Evolutionary conservation across 1,284 basidiomycete genomes (phyloP).

Genomic region (Moesziomyces aphidis): DNA sequence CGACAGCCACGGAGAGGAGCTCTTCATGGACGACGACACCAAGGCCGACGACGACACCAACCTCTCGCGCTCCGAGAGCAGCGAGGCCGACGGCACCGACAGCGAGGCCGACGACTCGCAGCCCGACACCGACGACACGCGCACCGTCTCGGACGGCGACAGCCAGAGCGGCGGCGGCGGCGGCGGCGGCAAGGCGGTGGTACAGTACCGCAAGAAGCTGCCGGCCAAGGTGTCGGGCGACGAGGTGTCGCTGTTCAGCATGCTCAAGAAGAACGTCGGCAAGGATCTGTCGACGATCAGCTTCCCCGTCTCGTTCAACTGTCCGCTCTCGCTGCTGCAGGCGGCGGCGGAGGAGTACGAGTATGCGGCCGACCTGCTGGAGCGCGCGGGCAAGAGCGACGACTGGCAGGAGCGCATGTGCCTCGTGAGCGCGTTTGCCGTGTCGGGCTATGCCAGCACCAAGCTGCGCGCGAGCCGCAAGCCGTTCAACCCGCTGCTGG

Average conservation of each 20-base stretch:
- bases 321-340: conserved; percentile 65
- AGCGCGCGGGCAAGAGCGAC: conserved; percentile 54
- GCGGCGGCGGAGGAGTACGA: conserved; percentile 67
- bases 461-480: conserved; percentile 65
- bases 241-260: conserved; percentile 85
- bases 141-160: conserved; percentile 19
- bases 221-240: conserved; percentile 75
- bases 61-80: conserved; percentile 55
- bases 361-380: conserved; percentile 65
- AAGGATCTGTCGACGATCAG: conserved; percentile 67
- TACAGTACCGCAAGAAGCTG: conserved; percentile 70
- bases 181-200: background rate
- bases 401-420: conserved; percentile 63
- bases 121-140: conserved; percentile 30
- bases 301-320: conserved; percentile 68
- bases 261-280: conserved; percentile 87
- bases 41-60: conserved; percentile 47
- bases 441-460: conserved; percentile 64
- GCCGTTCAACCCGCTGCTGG: conserved; percentile 67
- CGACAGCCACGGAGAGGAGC: conserved; percentile 55
- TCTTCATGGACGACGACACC: conserved; percentile 46
- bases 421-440: conserved; percentile 62
- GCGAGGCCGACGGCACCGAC: conserved; percentile 47
- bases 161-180: background rate
- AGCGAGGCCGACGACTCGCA: conserved; percentile 67